These are phyloP conservation scores for Centrapalus pauciflorus DNA, from an alignment of 129 eudicot species.

Conservation along the genomic window DNA sequence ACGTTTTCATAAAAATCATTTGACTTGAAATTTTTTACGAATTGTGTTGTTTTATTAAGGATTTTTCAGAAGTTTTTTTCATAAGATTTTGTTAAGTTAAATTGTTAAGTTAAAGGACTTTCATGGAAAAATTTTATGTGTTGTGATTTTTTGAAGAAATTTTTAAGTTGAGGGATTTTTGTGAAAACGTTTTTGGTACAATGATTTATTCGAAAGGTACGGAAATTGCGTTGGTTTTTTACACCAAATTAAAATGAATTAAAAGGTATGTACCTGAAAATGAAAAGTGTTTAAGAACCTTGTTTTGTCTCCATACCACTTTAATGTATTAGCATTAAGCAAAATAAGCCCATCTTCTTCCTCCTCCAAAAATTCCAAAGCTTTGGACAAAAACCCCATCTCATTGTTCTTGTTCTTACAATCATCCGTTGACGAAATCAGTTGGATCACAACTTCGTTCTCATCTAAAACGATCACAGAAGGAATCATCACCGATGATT, in stretches of 20 bases:
- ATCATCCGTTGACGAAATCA: constrained; percentile 17
- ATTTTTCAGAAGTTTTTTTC: too few relatives aligned
- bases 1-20: too few relatives aligned
- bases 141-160: too few relatives aligned
- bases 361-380: constrained; percentile 14
- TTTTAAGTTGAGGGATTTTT: too few relatives aligned
- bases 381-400: constrained; percentile 9
- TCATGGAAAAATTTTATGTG: too few relatives aligned
- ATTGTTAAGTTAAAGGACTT: too few relatives aligned
- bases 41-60: too few relatives aligned
- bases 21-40: too few relatives aligned
- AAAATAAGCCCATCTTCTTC: constrained; percentile 42
- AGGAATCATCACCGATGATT: constrained; percentile 1
- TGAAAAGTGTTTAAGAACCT: constrained; percentile 34
- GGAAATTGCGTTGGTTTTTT: too few relatives aligned
- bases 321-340: constrained; percentile 24
- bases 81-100: too few relatives aligned
- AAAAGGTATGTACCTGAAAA: constrained; percentile 5
- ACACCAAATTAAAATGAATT: neutral
- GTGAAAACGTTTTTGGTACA: too few relatives aligned
- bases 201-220: too few relatives aligned
- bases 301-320: constrained; percentile 25
- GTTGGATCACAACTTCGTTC: constrained; percentile 33
- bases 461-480: constrained; percentile 24
- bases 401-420: neutral